phyloP scores from a whole-genome alignment of 2,329 filamentous ascomycete genomes.

The Pseudopithomyces maydicus region DNA sequence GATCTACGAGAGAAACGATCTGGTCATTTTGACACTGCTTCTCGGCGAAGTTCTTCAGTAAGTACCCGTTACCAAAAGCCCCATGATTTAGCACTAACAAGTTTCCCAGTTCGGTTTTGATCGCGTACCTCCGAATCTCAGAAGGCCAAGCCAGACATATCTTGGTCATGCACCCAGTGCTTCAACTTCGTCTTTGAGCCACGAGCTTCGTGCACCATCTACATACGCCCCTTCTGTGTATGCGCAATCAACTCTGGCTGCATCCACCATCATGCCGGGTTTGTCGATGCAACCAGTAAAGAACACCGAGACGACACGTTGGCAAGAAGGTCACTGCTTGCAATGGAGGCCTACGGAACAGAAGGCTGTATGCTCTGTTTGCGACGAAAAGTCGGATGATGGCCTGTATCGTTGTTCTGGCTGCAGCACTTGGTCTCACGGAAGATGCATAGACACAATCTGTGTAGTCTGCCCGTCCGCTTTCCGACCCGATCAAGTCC shows the following conservation, averaged over 20 bases:
- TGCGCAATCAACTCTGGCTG: conserved; percentile 82
- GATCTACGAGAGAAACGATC: conserved; percentile 93
- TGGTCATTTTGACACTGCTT: conserved; percentile 81
- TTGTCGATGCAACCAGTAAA: conserved; percentile 79
- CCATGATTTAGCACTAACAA: conserved; percentile 31
- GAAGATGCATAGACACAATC: conserved; percentile 63
- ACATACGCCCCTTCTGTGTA: conserved; percentile 81
- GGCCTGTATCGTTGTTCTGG: conserved; percentile 75
- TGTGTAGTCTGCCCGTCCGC: conserved; percentile 69
- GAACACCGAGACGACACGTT: conserved; percentile 79
- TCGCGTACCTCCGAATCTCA: conserved; percentile 66
- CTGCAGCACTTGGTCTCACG: conserved; percentile 63
- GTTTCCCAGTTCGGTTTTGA: conserved; percentile 71
- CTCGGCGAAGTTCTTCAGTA: conserved; percentile 86
- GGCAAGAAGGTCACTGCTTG: conserved; percentile 86
- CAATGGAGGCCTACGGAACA: conserved; percentile 66
- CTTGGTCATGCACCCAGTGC: conserved; percentile 65
- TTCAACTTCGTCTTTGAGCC: conserved; percentile 69
- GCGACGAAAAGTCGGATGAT: conserved; percentile 75
- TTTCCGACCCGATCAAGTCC: conserved; percentile 69
- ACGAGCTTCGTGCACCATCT: conserved; percentile 55
- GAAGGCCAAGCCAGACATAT: conserved; percentile 71
- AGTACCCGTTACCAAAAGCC: conserved; percentile 15
- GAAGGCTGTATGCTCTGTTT: conserved; percentile 70
- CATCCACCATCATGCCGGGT: conserved; percentile 85